These are phyloP conservation scores for Heteromeles arbutifolia DNA, from an alignment of 306 rosid species.

Conservation along the genomic window DNA sequence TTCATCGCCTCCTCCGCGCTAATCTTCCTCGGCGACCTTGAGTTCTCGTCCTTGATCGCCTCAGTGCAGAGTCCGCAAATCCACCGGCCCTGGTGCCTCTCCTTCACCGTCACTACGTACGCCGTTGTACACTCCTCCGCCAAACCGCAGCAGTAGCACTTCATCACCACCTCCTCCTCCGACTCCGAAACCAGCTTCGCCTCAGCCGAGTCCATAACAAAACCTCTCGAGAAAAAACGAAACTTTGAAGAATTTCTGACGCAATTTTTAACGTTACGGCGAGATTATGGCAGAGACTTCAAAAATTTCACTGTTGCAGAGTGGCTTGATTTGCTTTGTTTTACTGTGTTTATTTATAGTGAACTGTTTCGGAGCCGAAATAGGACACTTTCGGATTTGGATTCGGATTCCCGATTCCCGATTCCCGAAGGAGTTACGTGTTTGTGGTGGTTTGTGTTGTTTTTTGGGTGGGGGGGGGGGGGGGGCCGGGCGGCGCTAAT, in stretches of 20 bases:
- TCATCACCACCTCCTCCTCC: conserved; percentile 36
- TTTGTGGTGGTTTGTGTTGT: too few species aligned
- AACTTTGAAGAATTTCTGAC: background rate
- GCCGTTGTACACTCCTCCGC: conserved; percentile 69
- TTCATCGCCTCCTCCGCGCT: conserved; percentile 53
- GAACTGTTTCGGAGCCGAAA: background rate
- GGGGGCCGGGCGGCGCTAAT: background rate
- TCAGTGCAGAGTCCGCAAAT: conserved; percentile 74
- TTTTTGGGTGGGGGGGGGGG: too few species aligned
- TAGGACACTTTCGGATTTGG: too few species aligned
- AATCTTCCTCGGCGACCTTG: conserved; percentile 26
- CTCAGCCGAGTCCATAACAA: too few species aligned
- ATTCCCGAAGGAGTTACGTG: background rate
- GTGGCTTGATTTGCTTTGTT: conserved; percentile 26
- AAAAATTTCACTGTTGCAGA: conserved; percentile 5
- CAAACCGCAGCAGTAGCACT: conserved; percentile 67
- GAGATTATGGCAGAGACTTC: background rate
- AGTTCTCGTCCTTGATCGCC: conserved; percentile 58
- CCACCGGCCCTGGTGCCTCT: conserved; percentile 63
- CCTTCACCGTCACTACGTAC: conserved; percentile 51
- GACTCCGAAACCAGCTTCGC: background rate
- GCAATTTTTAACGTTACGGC: background rate
- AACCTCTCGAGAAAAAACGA: background rate
- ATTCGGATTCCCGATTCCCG: background rate
- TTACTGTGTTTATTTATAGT: background rate